phyloP scores from a whole-genome alignment of 1,139 yeast genomes.

The Pichia terricola region DNA sequence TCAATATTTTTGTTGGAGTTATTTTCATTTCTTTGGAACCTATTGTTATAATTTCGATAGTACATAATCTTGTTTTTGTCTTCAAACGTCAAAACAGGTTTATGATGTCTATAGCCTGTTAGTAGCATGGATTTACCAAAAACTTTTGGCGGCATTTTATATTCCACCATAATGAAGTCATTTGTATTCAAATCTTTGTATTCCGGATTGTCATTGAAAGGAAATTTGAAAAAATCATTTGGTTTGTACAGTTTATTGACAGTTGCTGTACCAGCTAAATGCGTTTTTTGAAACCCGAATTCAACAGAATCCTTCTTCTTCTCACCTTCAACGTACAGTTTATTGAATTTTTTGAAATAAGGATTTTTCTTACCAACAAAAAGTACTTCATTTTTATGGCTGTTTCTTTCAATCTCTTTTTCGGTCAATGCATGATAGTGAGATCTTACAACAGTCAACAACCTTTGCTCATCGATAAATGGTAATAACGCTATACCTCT shows the following conservation, averaged over 20 bases:
- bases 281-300: conserved; percentile 41
- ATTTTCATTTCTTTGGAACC: conserved; percentile 15
- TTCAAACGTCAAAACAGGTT: conserved; percentile 51
- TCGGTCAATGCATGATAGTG: conserved; percentile 58
- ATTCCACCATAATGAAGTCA: conserved; percentile 47
- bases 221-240: conserved; percentile 43
- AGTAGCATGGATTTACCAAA: conserved; percentile 74
- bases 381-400: conserved; percentile 52
- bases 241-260: conserved; percentile 38
- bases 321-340: conserved; percentile 23
- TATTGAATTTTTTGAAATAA: conserved; percentile 32
- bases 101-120: conserved; percentile 65
- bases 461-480: conserved; percentile 75
- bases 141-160: conserved; percentile 48
- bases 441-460: conserved; percentile 54
- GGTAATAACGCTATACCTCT: conserved; percentile 89
- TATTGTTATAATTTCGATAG: conserved; percentile 16
- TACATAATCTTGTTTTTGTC: conserved; percentile 51
- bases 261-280: conserved; percentile 60
- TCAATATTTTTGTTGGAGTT: conserved; percentile 28
- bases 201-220: conserved; percentile 41
- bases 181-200: conserved; percentile 50
- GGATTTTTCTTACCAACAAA: conserved; percentile 50
- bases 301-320: conserved; percentile 21
- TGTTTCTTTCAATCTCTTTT: conserved; percentile 64